A percentile compares a stretch with the other conserved stretches of the same genome.
Evolutionary conservation across 805 yeast genomes (phyloP).

Genomic region (Candida railenensis): DNA sequence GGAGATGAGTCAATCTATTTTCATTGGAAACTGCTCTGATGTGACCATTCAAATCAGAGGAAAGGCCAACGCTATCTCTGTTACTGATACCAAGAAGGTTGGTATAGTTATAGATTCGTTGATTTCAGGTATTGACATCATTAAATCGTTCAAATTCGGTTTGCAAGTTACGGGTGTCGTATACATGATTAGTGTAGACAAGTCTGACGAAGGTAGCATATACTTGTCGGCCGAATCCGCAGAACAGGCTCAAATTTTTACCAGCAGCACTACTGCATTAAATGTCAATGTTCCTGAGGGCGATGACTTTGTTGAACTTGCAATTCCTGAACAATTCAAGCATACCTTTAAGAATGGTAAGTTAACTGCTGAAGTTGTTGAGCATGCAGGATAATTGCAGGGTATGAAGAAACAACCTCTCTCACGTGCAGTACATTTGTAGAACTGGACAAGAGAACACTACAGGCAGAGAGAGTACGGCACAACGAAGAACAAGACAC

Average conservation of each 20-base stretch:
- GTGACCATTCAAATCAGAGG: constrained; percentile 82
- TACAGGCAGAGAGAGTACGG: too few relatives aligned
- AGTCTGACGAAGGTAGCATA: constrained; percentile 80
- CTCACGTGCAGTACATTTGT: not conserved
- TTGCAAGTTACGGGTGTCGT: constrained; percentile 79
- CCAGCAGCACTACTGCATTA: constrained; percentile 81
- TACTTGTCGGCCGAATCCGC: constrained; percentile 75
- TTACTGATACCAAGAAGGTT: constrained; percentile 67
- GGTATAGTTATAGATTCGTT: constrained; percentile 82
- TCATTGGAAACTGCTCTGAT: constrained; percentile 77
- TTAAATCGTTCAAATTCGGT: constrained; percentile 78
- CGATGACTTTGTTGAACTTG: constrained; percentile 73
- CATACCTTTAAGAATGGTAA: constrained; percentile 66
- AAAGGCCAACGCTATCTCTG: constrained; percentile 83
- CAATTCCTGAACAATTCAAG: constrained; percentile 90
- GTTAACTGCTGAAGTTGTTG: constrained; percentile 70
- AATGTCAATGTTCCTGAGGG: constrained; percentile 79
- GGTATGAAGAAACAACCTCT: not conserved
- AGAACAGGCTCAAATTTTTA: constrained; percentile 63
- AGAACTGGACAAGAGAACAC: too few relatives aligned
- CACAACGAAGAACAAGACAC: too few relatives aligned
- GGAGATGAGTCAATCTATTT: constrained; percentile 83
- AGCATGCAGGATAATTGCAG: constrained; percentile 63
- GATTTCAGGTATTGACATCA: constrained; percentile 84
- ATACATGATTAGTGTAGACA: constrained; percentile 85